Evolutionary conservation across 306 rosid species (phyloP).

Genomic region (Adenanthera pavonina): DNA sequence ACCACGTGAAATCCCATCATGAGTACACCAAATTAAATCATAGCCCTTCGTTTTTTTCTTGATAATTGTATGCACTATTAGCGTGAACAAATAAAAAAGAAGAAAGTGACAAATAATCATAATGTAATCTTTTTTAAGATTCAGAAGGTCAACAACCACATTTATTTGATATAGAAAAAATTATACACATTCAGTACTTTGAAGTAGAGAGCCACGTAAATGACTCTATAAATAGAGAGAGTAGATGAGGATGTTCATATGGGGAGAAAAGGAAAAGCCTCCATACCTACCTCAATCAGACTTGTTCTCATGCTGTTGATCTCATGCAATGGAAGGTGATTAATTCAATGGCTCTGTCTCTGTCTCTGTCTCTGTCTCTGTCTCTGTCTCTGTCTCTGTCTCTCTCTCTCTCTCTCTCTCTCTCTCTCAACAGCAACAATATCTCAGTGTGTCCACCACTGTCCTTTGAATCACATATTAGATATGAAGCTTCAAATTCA

Average conservation of each 20-base stretch:
- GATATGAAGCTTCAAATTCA: constrained; percentile 39
- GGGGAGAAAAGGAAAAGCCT: constrained; percentile 6
- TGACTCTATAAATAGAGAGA: not conserved
- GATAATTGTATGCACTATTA: not conserved
- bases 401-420: not conserved
- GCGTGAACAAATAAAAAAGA: not conserved
- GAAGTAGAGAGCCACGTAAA: not conserved
- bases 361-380: not conserved
- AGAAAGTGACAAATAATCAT: not conserved
- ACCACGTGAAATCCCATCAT: not conserved
- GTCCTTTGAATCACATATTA: constrained; percentile 21
- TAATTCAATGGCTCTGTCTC: constrained; percentile 6
- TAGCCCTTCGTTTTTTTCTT: not conserved
- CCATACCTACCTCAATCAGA: constrained; percentile 3
- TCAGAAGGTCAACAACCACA: not conserved
- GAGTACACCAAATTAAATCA: not conserved
- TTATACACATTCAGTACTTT: not conserved
- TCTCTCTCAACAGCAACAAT: constrained; percentile 15
- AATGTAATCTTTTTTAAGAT: not conserved
- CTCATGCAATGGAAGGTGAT: constrained; percentile 12
- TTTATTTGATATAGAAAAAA: not conserved
- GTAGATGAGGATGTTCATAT: not conserved
- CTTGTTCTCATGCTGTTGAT: constrained; percentile 39
- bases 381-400: not conserved
- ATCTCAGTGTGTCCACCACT: constrained; percentile 39